Conservation (phyloP, 192 early-diverging fungal genomes). For the Coemansia brasiliensis region DNA sequence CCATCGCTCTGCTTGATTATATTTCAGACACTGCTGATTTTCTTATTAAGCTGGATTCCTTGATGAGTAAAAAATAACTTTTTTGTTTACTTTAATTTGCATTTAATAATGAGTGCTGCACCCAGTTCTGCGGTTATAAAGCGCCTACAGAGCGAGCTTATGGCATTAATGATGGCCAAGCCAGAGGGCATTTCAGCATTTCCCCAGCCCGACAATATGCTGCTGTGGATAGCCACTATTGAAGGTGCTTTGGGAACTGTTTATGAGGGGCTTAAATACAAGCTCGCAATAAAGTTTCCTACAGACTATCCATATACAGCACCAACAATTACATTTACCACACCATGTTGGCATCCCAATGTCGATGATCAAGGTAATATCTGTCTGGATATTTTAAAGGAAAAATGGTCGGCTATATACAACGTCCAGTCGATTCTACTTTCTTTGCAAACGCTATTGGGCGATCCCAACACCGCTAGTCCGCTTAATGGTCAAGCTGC, state of each 20-base stretch:
- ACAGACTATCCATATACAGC: slow-evolving; percentile 83
- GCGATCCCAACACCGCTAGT: slow-evolving; percentile 87
- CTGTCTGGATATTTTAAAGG: slow-evolving; percentile 91
- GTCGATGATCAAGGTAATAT: slow-evolving; percentile 89
- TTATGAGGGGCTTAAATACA: slow-evolving; percentile 95
- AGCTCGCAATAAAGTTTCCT: slow-evolving; percentile 72
- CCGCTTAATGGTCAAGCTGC: slow-evolving; percentile 95
- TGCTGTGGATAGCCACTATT: slow-evolving; percentile 83
- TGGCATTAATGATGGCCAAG: slow-evolving; percentile 65
- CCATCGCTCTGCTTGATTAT: slow-evolving; percentile 4
- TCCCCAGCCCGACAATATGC: slow-evolving; percentile 64
- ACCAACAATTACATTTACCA: slow-evolving; percentile 87
- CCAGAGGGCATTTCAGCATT: slow-evolving; percentile 67
- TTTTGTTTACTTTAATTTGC: slow-evolving; percentile 6
- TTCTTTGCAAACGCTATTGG: slow-evolving; percentile 90
- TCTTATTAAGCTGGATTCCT: slow-evolving; percentile 21
- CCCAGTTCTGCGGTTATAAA: slow-evolving; percentile 37
- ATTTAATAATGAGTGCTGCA: slow-evolving; percentile 16
- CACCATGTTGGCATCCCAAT: slow-evolving; percentile 94
- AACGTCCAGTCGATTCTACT: slow-evolving; percentile 95
- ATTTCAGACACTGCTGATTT: slow-evolving; percentile 9
- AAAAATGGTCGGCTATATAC: slow-evolving; percentile 94
- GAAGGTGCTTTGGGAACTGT: slow-evolving; percentile 86
- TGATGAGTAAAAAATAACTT: slow-evolving; percentile 8
- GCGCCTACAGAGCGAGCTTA: slow-evolving; percentile 62